Conservation (phyloP, 192 early-diverging fungal species). For the Coemansia sp. region DNA sequence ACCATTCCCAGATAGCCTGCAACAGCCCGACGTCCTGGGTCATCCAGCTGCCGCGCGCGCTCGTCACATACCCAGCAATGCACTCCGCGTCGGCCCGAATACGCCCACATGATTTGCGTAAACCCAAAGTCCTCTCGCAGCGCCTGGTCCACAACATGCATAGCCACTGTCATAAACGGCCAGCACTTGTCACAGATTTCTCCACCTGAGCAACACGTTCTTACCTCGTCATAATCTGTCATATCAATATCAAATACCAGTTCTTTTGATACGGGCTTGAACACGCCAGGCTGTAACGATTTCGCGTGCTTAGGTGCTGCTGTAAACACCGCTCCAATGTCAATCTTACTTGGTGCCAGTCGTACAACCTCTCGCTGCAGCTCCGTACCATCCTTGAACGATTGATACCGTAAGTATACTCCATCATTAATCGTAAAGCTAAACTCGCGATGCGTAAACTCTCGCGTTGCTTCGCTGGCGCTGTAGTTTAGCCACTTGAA, state of each 20-base stretch:
- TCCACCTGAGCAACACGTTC: slow-evolving; percentile 91
- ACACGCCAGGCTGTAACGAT: slow-evolving; percentile 65
- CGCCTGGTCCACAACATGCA: slow-evolving; percentile 79
- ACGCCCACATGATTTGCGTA: slow-evolving; percentile 90
- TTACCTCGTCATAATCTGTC: slow-evolving; percentile 97
- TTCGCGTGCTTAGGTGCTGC: slow-evolving; percentile 80
- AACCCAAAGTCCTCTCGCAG: slow-evolving; percentile 94
- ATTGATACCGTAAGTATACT: slow-evolving; percentile 87
- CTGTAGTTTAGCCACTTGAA: slow-evolving; percentile 79
- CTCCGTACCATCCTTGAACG: slow-evolving; percentile 69
- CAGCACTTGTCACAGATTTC: slow-evolving; percentile 89
- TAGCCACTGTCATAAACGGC: slow-evolving; percentile 90
- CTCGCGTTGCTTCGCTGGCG: slow-evolving; percentile 58
- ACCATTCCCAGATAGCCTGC: slow-evolving; percentile 80
- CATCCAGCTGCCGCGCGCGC: slow-evolving; percentile 72
- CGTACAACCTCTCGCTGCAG: slow-evolving; percentile 72
- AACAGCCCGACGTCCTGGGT: slow-evolving; percentile 77
- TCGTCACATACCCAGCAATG: slow-evolving; percentile 98
- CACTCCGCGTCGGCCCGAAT: slow-evolving; percentile 92
- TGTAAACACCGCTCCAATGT: slow-evolving; percentile 96
- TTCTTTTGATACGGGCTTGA: slow-evolving; percentile 80
- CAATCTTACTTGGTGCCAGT: slow-evolving; percentile 87
- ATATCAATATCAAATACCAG: slow-evolving; percentile 99
- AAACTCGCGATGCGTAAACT: slow-evolving; percentile 88
- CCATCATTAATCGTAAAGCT: slow-evolving; percentile 81